A percentile compares a stretch with the other conserved stretches of the same genome.
phyloP scores from a whole-genome alignment of 2,329 filamentous ascomycete species.

The Colletotrichum truncatum region DNA sequence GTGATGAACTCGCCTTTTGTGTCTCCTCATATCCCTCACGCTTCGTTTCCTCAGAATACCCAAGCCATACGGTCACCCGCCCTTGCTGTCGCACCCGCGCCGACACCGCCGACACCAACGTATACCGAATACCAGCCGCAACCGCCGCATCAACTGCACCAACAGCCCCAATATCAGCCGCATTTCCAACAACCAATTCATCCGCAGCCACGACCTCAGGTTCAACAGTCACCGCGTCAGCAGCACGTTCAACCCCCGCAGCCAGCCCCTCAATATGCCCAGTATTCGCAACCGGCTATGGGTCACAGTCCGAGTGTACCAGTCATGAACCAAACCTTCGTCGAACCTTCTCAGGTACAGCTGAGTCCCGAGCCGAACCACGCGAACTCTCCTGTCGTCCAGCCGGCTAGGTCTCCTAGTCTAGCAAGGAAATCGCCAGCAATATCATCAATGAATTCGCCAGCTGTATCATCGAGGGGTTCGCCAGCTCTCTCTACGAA shows the following conservation, averaged over 20 bases:
- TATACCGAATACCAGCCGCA: slow-evolving; percentile 17
- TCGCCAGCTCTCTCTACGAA: slow-evolving; percentile 50
- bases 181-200: slow-evolving; percentile 24
- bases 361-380: slow-evolving; percentile 50
- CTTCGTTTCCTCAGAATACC: slow-evolving; percentile 12
- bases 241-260: slow-evolving; percentile 6
- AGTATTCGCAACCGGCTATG: slow-evolving; percentile 28
- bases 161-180: slow-evolving; percentile 26
- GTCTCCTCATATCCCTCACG: slow-evolving; percentile 19
- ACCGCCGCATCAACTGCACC: slow-evolving; percentile 24
- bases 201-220: slow-evolving; percentile 8
- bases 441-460: slow-evolving; percentile 32
- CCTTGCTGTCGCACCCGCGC: slow-evolving; percentile 10
- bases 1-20: slow-evolving; percentile 20
- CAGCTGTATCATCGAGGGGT: slow-evolving; percentile 38
- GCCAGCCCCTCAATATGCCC: slow-evolving; percentile 21
- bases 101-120: neutral
- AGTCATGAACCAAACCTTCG: slow-evolving; percentile 12
- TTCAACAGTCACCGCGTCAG: slow-evolving; percentile 8
- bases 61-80: slow-evolving; percentile 18
- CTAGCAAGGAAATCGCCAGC: slow-evolving; percentile 50
- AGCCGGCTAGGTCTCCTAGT: slow-evolving; percentile 42
- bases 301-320: slow-evolving; percentile 20
- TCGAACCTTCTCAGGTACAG: slow-evolving; percentile 29
- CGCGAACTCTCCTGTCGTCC: slow-evolving; percentile 51